A percentile compares a stretch with the other conserved stretches of the same genome.
Conservation (phyloP, 345 rosid genomes). For the Salix udensis region DNA sequence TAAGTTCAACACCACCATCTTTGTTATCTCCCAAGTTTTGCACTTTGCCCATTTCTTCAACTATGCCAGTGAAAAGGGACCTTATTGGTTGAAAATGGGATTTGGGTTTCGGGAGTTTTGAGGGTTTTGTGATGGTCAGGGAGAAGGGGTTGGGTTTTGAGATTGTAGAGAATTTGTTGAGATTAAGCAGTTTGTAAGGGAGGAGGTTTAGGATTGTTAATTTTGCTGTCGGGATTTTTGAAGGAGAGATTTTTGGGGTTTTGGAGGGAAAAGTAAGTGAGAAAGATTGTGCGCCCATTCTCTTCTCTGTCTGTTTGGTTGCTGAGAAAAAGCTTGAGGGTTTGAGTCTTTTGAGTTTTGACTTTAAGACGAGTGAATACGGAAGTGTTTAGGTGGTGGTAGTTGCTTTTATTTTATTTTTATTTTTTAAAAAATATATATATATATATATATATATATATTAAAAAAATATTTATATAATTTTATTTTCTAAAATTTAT, state of each 20-base stretch:
- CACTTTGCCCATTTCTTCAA: slow-evolving; percentile 79
- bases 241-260: neutral
- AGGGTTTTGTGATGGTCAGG: neutral
- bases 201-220: neutral
- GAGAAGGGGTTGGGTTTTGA: neutral
- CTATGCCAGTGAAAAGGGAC: slow-evolving; percentile 78
- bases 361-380: neutral
- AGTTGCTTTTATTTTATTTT: no score
- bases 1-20: slow-evolving; percentile 65
- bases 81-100: slow-evolving; percentile 19
- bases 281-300: neutral
- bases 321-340: neutral
- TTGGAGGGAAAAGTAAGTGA: neutral
- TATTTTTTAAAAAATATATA: no score
- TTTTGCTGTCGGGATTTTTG: neutral
- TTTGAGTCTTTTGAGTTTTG: neutral
- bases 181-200: neutral
- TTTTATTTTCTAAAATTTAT: no score
- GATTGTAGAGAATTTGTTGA: neutral
- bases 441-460: no score
- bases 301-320: neutral
- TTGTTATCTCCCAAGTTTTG: slow-evolving; percentile 44
- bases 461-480: no score
- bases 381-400: no score
- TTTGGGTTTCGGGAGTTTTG: neutral